Conservation (phyloP, 116 monocot genomes). For the Dioscorea cayenensis region DNA sequence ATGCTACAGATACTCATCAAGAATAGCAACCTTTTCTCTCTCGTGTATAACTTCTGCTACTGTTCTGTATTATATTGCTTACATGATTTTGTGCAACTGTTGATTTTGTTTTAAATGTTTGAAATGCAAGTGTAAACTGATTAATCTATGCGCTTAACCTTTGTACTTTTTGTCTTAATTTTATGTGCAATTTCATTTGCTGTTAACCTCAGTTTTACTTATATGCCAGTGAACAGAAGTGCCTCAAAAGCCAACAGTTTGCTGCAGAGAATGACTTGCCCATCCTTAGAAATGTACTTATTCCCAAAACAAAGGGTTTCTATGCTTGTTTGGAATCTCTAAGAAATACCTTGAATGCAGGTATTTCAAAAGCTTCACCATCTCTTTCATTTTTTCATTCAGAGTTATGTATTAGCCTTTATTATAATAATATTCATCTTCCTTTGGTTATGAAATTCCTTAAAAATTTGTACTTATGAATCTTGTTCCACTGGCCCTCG, state of each 20-base stretch:
- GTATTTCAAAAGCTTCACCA: slow-evolving; percentile 13
- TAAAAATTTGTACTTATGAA: too few relatives aligned
- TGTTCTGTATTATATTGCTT: background rate
- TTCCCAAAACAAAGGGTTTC: slow-evolving; percentile 95
- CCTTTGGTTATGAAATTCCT: too few relatives aligned
- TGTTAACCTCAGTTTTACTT: background rate
- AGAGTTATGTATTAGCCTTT: too few relatives aligned
- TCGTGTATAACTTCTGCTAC: background rate
- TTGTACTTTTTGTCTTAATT: too few relatives aligned
- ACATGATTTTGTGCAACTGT: background rate
- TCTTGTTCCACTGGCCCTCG: too few relatives aligned
- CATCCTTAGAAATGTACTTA: slow-evolving; percentile 67
- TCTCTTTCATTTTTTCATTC: slow-evolving; percentile 1
- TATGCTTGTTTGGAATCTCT: slow-evolving; percentile 59
- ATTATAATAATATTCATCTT: too few relatives aligned
- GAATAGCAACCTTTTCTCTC: background rate
- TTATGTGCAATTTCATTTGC: too few relatives aligned
- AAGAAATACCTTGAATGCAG: slow-evolving; percentile 74
- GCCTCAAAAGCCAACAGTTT: slow-evolving; percentile 74
- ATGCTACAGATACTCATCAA: background rate
- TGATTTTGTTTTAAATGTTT: too few relatives aligned
- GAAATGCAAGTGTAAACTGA: too few relatives aligned
- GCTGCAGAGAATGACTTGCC: slow-evolving; percentile 85
- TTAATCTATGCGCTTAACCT: too few relatives aligned
- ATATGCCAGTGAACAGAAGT: slow-evolving; percentile 73